A percentile compares a stretch with the other conserved stretches of the same genome.
phyloP scores from a whole-genome alignment of 202 grass and related monocot species.

The Hordeum pubiflorum region DNA sequence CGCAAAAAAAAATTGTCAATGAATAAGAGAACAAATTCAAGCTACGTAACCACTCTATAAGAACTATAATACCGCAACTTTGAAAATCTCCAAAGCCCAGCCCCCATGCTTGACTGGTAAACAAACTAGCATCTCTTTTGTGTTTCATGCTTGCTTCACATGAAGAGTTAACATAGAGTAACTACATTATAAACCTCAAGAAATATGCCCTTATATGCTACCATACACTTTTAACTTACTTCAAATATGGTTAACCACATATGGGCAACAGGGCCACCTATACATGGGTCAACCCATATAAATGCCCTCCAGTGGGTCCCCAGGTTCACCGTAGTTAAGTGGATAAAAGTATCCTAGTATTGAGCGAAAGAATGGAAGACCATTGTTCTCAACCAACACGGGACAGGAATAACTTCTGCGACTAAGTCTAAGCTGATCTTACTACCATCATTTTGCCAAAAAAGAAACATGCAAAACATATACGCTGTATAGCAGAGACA shows the following conservation, averaged over 20 bases:
- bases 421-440: neutral
- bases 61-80: neutral
- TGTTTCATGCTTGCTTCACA: neutral
- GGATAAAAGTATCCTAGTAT: neutral
- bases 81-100: neutral
- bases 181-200: neutral
- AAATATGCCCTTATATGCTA: neutral
- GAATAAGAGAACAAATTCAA: slow-evolving; percentile 8
- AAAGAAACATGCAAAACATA: neutral
- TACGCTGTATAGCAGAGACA: neutral
- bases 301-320: neutral
- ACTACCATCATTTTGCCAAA: neutral
- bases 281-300: neutral
- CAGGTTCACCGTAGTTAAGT: neutral
- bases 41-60: neutral
- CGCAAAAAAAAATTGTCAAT: neutral
- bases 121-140: neutral
- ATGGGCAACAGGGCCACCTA: neutral
- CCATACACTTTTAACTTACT: neutral
- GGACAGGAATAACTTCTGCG: neutral
- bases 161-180: neutral
- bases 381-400: neutral
- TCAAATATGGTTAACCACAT: neutral
- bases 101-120: neutral
- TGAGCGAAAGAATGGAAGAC: neutral